Percentiles rank a stretch among this genome's conserved stretches.
Conservation (phyloP, 352 stramenopile species). For the Phytophthora chlamydospora region DNA sequence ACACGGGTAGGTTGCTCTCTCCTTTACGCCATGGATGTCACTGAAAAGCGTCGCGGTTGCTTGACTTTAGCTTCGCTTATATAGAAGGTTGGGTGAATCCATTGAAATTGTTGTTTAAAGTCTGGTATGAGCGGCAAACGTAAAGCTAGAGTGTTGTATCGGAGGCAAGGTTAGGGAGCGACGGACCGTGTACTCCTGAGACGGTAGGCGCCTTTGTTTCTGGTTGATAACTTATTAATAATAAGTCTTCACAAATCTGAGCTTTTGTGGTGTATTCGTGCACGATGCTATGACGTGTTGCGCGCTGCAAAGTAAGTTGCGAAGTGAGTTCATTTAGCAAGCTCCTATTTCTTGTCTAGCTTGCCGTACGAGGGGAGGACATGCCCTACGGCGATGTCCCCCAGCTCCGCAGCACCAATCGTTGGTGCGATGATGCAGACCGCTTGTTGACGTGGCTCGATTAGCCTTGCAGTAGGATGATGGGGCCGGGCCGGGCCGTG, state of each 20-base stretch:
- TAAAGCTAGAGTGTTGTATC: too few relatives aligned
- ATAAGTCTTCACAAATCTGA: too few relatives aligned
- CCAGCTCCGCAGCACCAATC: neutral
- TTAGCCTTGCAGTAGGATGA: too few relatives aligned
- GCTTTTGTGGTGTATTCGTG: too few relatives aligned
- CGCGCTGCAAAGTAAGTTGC: neutral
- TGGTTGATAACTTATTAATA: too few relatives aligned
- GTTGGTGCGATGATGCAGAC: neutral
- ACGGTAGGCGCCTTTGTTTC: too few relatives aligned
- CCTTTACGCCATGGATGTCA: neutral
- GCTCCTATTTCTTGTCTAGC: neutral
- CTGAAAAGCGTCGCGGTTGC: neutral
- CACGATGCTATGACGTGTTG: constrained; percentile 2
- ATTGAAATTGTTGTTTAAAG: constrained; percentile 3
- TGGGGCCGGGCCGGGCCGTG: neutral
- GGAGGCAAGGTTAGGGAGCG: too few relatives aligned
- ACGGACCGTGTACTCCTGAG: too few relatives aligned
- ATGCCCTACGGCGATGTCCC: neutral
- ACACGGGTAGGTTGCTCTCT: neutral
- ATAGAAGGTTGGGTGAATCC: constrained; percentile 21
- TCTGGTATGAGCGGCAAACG: too few relatives aligned
- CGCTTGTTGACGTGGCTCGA: neutral
- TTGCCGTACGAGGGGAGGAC: neutral
- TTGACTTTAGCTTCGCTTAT: constrained; percentile 11
- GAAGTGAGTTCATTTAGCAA: neutral